Evolutionary conservation across 2,329 filamentous ascomycete genomes (phyloP).

Genomic region (Amylocarpus encephaloides): DNA sequence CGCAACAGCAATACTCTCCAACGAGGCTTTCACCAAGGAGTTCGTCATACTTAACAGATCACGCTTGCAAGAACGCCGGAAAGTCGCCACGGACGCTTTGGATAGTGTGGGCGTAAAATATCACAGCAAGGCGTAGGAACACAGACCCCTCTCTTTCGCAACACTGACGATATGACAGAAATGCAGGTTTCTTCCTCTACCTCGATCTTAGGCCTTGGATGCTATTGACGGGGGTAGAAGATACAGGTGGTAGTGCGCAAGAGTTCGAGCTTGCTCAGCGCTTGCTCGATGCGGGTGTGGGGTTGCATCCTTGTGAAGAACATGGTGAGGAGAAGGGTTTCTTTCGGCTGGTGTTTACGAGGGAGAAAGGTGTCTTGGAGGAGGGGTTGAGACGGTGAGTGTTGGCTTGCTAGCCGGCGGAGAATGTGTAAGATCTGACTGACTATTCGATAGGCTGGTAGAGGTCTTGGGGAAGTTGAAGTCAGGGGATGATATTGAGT

Average conservation of each 20-base stretch:
- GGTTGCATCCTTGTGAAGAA: constrained; percentile 18
- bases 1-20: constrained; percentile 40
- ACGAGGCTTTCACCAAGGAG: constrained; percentile 38
- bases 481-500: no score
- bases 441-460: no score
- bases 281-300: constrained; percentile 14
- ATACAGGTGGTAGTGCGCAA: constrained; percentile 5
- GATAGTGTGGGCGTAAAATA: constrained; percentile 39
- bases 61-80: constrained; percentile 37
- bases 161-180: background rate
- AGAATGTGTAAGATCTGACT: no score
- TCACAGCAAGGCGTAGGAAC: constrained; percentile 24
- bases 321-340: constrained; percentile 6
- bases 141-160: no score
- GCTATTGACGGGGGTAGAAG: no score
- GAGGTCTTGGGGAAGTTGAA: no score
- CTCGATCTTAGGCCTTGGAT: constrained; percentile 21
- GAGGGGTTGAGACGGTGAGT: constrained; percentile 16
- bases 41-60: constrained; percentile 39
- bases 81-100: constrained; percentile 35
- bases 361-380: constrained; percentile 8
- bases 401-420: no score
- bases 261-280: constrained; percentile 14
- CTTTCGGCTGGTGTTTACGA: constrained; percentile 7
- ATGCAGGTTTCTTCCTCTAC: constrained; percentile 11